Base-by-base conservation (phyloP, 257 asterid species). In the Solanum medicagineum region DNA sequence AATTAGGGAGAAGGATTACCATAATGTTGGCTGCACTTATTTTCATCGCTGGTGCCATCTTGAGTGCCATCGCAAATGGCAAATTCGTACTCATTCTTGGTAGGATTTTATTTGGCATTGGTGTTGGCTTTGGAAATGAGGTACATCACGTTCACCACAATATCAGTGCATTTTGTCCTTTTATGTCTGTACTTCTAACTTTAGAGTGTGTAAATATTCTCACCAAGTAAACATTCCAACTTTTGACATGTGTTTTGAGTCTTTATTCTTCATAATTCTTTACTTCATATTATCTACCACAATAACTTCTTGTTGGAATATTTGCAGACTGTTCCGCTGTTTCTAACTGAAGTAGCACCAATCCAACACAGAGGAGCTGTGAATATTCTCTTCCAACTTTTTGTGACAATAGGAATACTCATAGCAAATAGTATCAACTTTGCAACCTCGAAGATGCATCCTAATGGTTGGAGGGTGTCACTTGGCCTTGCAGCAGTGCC, bases 111-210 rank as follows among this genome's bases (percentile, higher is more conserved):
- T 85, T 92, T 60, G 95, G 95, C 4, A 69, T 88, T 74, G 95
- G 94, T 51, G 87, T 91, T 12, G 95, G 95, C 17, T 92, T 92
- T n/a, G 95, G 91, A 15, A 92, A 92, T 68, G 90, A 92, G 93
- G 95, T 92, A 60, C 11, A 45, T 45, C 12, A 8, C 8, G 12
- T 45, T 45, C 49, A n/a, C 19, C 19, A 17, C 12, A 56, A 11
- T 19, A 19, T 56, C 19, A 44, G 49, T 44, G 49, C 49, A 44
- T 32, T 32, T 32, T 32, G 36, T 32, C 36, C 36, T 32, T 32
- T 32, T 32, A 32, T 32, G 6, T 36, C 42, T 45, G 2, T 7
- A 57, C 19, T 1, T 44, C 1, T 7, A 44, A 44, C 62, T 56
- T 56, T 56, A 0, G 24, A 19, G 20, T 19, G 24, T 56, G 63